These are phyloP conservation scores for Sindora glabra DNA, from an alignment of 306 rosid species.

Conservation along the genomic window DNA sequence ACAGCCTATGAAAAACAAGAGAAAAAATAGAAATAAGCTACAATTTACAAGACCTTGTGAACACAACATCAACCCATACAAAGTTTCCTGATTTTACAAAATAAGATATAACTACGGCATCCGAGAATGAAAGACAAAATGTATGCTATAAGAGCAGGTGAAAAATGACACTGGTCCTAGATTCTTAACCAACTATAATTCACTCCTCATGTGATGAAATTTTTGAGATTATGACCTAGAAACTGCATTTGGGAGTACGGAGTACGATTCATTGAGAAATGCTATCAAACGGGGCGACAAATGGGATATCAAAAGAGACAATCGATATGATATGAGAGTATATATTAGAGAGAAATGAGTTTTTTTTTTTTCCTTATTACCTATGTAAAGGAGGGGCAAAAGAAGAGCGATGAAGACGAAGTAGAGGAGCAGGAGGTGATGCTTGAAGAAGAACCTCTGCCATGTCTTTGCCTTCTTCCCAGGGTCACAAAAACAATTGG, in stretches of 20 bases:
- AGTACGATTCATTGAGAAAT: not conserved
- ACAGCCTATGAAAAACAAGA: not conserved
- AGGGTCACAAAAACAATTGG: not conserved
- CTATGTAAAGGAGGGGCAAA: slow-evolving; percentile 33
- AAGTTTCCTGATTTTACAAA: not conserved
- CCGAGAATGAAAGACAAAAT: not conserved
- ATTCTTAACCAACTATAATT: not conserved
- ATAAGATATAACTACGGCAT: not conserved
- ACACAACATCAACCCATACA: not conserved
- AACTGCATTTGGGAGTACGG: not conserved
- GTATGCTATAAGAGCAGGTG: not conserved
- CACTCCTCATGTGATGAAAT: not conserved
- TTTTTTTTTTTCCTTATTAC: no score
- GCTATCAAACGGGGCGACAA: not conserved
- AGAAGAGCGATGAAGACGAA: slow-evolving; percentile 31
- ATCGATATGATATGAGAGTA: not conserved
- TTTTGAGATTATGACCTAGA: not conserved
- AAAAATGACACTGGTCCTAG: not conserved
- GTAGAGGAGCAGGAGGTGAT: slow-evolving; percentile 44
- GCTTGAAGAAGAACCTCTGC: slow-evolving; percentile 43
- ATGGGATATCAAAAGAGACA: not conserved
- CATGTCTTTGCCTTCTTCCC: slow-evolving; percentile 33
- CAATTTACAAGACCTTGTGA: not conserved
- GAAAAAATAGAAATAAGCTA: not conserved
- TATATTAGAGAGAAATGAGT: not conserved